Percentiles rank a stretch among this genome's conserved stretches.
Evolutionary conservation across 306 rosid species (phyloP).

Genomic region (Cucurbita maxima): DNA sequence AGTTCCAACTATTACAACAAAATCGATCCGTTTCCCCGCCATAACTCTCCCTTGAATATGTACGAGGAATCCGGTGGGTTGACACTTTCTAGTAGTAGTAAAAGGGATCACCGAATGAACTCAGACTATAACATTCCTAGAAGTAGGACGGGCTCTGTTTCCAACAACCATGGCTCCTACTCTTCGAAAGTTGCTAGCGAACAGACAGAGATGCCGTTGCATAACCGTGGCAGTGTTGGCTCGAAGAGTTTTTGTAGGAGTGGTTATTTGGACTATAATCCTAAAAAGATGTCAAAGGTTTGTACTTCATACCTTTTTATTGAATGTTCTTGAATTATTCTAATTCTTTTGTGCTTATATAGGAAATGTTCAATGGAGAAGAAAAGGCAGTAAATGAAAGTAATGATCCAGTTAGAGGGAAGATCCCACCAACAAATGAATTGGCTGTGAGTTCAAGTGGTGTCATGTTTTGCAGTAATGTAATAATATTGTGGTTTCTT

Average conservation of each 20-base stretch:
- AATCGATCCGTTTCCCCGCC: conserved; percentile 24
- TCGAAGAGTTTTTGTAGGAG: conserved; percentile 31
- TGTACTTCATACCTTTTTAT: conserved; percentile 6
- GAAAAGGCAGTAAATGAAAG: conserved; percentile 27
- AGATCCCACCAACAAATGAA: conserved; percentile 39
- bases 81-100: conserved; percentile 29
- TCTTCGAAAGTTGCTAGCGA: conserved; percentile 34
- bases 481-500: neutral
- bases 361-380: conserved; percentile 36
- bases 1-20: conserved; percentile 19
- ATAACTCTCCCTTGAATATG: conserved; percentile 48
- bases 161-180: conserved; percentile 36
- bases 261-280: conserved; percentile 32
- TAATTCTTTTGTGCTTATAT: conserved; percentile 22
- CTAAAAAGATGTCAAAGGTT: conserved; percentile 32
- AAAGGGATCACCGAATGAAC: conserved; percentile 32
- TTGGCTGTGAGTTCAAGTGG: conserved; percentile 38
- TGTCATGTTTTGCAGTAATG: conserved; percentile 6
- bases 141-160: conserved; percentile 35
- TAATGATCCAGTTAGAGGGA: conserved; percentile 27
- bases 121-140: conserved; percentile 38
- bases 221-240: conserved; percentile 26
- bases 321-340: neutral
- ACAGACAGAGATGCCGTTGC: conserved; percentile 17
- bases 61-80: conserved; percentile 45